Base-by-base conservation (phyloP, 495 filamentous ascomycete genomes). In the Melanomma pulvis-pyrius region DNA sequence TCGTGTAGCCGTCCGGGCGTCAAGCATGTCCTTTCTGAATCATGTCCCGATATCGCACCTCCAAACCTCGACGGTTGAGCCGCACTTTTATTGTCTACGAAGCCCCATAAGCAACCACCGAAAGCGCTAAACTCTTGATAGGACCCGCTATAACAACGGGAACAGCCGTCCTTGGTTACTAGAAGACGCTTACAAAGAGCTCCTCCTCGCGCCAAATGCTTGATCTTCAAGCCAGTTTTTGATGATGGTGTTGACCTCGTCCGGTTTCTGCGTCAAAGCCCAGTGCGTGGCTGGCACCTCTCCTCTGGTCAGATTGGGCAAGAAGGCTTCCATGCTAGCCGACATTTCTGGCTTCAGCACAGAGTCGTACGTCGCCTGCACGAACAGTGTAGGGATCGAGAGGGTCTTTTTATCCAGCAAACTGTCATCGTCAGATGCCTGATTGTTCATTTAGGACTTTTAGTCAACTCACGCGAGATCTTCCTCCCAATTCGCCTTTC, bases 401-500 rank as follows among this genome's bases (percentile, higher is more conserved):
- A 96, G 83, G 28, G 72, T 82, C 55, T 65, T 61, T 54, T 62
- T 60, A 36, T 68, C 56, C 19, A 68, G 39, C 21, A 71, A 36
- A 8, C 69, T 71, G 59, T n/a, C 25, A 39, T 28, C 15, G 48
- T 71, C 34, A 71, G 64, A 29, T 55, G 28, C 8, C 36, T 51
- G 30, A 39, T 3, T 41, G 30, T 44, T 21, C 9, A 55, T 2
- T 34, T 6, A 8, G 7, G 11, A 5, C 22, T 60, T 12, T 48
- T 13, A 17, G 56, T 9, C 28, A 28, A 78, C 74, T 65, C 82
- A 82, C 72, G 75, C 77, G 46, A 82, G 72, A 69, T 97, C 93
- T 55, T 96, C 91, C 11, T 90, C 80, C 72, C 81, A 89, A 74
- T 97, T 97, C 57, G 88, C 74, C 73, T 86, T 72, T 0, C 80